A percentile compares a stretch with the other conserved stretches of the same genome.
These are phyloP conservation scores for Candida stauntonica DNA, from an alignment of 805 yeast genomes.

Conservation along the genomic window DNA sequence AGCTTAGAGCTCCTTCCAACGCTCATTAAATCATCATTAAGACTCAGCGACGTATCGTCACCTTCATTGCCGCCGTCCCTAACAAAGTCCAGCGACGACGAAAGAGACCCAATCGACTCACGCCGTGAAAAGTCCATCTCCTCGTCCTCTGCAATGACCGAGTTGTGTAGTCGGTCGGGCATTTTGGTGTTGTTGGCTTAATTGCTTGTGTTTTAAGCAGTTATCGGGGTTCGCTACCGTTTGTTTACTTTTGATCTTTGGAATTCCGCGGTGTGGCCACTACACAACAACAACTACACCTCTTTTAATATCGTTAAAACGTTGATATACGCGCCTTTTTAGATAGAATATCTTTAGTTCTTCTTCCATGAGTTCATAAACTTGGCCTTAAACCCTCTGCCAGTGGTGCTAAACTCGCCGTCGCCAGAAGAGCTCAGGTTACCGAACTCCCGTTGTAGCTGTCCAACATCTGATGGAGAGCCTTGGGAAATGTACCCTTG, in stretches of 20 bases:
- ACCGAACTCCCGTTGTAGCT: slow-evolving; percentile 19
- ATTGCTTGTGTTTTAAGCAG: no score
- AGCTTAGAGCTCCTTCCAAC: slow-evolving; percentile 13
- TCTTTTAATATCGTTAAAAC: no score
- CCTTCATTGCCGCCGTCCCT: slow-evolving; percentile 14
- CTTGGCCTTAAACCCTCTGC: slow-evolving; percentile 13
- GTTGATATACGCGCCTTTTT: no score
- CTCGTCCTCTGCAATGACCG: slow-evolving; percentile 7
- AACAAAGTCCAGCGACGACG: slow-evolving; percentile 14
- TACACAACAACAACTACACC: neutral
- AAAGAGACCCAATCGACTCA: slow-evolving; percentile 12
- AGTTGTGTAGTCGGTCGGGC: neutral
- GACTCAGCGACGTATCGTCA: slow-evolving; percentile 21
- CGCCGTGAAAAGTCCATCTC: slow-evolving; percentile 5
- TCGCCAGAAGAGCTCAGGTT: slow-evolving; percentile 13
- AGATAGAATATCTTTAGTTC: slow-evolving; percentile 1
- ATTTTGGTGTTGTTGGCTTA: neutral
- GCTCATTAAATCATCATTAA: slow-evolving; percentile 34
- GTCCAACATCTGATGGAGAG: slow-evolving; percentile 18
- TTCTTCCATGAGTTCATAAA: slow-evolving; percentile 26
- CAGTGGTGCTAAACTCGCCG: neutral
- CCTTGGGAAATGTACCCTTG: slow-evolving; percentile 31
- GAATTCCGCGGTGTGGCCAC: neutral
- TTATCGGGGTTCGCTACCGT: no score
- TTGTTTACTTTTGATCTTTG: neutral